These are phyloP conservation scores for Aeschynomene evenia DNA, from an alignment of 306 rosid species.

Conservation along the genomic window DNA sequence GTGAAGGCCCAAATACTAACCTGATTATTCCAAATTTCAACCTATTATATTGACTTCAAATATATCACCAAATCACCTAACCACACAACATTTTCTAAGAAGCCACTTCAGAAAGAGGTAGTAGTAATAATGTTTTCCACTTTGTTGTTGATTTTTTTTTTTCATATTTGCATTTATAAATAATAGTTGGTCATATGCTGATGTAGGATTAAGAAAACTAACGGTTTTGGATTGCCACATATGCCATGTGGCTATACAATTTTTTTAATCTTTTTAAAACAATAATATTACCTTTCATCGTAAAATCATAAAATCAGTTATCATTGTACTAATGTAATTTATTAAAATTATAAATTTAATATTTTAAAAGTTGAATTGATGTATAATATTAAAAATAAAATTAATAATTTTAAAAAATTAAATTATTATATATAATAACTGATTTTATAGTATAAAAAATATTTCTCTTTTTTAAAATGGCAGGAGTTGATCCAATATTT, in stretches of 20 bases:
- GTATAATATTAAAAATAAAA: too few species aligned
- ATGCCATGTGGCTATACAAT: not conserved
- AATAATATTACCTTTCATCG: too few species aligned
- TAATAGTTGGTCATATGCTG: not conserved
- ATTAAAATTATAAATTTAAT: too few species aligned
- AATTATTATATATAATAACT: too few species aligned
- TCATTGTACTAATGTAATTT: too few species aligned
- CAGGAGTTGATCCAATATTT: not conserved
- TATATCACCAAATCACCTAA: not conserved
- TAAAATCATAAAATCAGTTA: too few species aligned
- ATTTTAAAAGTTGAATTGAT: too few species aligned
- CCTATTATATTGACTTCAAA: not conserved
- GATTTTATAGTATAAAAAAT: too few species aligned
- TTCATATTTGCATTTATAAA: slow-evolving; percentile 13
- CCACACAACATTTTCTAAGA: not conserved
- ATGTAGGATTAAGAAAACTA: not conserved
- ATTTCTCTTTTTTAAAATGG: too few species aligned
- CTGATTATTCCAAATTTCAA: not conserved
- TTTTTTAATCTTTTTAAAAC: not conserved
- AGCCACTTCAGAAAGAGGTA: not conserved
- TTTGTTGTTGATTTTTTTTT: not conserved
- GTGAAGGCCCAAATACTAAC: not conserved
- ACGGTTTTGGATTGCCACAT: slow-evolving; percentile 2
- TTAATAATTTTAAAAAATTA: too few species aligned
- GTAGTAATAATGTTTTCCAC: not conserved